These are phyloP conservation scores for Haematococcus sp. DNA, from an alignment of 139 green algal species.

Conservation along the genomic window DNA sequence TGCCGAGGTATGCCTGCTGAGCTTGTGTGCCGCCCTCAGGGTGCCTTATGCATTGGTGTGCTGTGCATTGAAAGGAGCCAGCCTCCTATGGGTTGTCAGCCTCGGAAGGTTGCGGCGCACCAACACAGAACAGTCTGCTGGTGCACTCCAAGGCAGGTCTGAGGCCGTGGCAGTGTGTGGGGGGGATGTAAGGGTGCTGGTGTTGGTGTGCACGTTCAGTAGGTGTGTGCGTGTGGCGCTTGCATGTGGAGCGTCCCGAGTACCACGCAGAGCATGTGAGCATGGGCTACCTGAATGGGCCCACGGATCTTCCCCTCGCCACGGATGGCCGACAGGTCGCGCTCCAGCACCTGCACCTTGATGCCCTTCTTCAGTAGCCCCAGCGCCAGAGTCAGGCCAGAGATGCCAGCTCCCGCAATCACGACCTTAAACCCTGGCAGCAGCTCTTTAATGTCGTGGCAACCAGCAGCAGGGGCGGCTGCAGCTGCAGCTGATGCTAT, in stretches of 20 bases:
- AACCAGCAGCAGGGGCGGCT: neutral
- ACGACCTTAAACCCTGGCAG: constrained; percentile 52
- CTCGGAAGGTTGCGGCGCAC: too few relatives aligned
- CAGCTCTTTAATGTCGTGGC: neutral
- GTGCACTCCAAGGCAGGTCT: neutral
- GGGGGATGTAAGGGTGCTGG: neutral
- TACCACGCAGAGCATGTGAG: too few relatives aligned
- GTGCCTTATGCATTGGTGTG: too few relatives aligned
- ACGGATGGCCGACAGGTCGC: constrained; percentile 89
- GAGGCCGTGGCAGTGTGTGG: neutral
- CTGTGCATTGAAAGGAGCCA: too few relatives aligned
- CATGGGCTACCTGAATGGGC: constrained; percentile 79
- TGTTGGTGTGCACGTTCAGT: too few relatives aligned
- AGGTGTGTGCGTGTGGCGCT: too few relatives aligned
- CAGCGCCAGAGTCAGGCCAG: constrained; percentile 85
- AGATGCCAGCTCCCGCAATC: constrained; percentile 86
- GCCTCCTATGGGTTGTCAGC: too few relatives aligned
- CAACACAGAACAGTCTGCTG: too few relatives aligned
- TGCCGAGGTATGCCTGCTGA: neutral
- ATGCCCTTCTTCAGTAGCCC: constrained; percentile 82
- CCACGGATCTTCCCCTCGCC: constrained; percentile 93
- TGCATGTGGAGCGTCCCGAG: too few relatives aligned
- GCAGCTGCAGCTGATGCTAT: too few relatives aligned
- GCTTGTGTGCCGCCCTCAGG: neutral
- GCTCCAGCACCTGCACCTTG: constrained; percentile 80